Percentiles rank a stretch among this genome's conserved stretches.
These are phyloP conservation scores for Cerrena zonata DNA, from an alignment of 1,284 basidiomycete species.

Conservation along the genomic window DNA sequence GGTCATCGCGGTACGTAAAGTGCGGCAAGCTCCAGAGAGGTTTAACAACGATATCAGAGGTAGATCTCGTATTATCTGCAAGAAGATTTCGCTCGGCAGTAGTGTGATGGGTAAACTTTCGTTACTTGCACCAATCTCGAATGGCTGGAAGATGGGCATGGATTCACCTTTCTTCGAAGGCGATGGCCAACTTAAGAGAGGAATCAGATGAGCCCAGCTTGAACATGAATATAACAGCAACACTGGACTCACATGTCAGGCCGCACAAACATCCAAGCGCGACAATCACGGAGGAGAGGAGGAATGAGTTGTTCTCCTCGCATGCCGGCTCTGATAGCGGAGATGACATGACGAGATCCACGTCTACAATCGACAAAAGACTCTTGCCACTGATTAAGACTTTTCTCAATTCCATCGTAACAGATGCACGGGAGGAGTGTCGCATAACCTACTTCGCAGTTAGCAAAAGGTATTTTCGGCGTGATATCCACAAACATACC, in stretches of 20 bases:
- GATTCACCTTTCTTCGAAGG: neutral
- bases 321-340: constrained; percentile 6
- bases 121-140: neutral
- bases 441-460: neutral
- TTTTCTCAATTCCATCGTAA: constrained; percentile 10
- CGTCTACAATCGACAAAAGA: constrained; percentile 3
- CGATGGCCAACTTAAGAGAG: constrained; percentile 1
- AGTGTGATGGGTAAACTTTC: neutral
- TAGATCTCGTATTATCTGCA: neutral
- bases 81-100: neutral
- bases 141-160: neutral
- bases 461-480: neutral
- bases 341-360: constrained; percentile 3
- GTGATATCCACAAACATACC: neutral
- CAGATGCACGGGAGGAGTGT: constrained; percentile 7
- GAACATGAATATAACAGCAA: too few relatives aligned
- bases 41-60: neutral
- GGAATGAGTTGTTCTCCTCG: constrained; percentile 8
- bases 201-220: neutral
- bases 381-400: constrained; percentile 9
- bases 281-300: constrained; percentile 7
- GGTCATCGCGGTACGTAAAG: neutral
- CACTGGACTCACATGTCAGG: constrained; percentile 10
- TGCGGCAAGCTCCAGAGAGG: neutral
- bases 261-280: constrained; percentile 12